These are phyloP conservation scores for Anthracocystis walkeri DNA, from an alignment of 1,284 basidiomycete species.

Conservation along the genomic window DNA sequence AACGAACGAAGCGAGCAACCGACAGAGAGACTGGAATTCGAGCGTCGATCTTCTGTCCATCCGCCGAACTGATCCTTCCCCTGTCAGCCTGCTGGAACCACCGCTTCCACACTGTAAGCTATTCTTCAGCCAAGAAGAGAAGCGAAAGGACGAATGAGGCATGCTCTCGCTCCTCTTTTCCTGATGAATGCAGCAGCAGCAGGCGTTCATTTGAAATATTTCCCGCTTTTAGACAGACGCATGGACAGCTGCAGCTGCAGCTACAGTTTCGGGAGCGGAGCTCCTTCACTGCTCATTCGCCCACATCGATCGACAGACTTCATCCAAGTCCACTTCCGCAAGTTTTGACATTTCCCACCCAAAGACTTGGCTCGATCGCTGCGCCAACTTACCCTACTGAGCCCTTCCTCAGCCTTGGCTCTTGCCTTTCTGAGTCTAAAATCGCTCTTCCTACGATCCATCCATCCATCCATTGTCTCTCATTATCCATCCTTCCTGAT, in stretches of 20 bases:
- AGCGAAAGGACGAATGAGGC: not conserved
- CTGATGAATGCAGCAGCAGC: not conserved
- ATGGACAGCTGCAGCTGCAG: not conserved
- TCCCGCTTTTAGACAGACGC: slow-evolving; percentile 2
- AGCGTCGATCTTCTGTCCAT: not conserved
- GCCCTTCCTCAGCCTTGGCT: not conserved
- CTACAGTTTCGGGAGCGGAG: not conserved
- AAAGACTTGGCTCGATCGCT: not conserved
- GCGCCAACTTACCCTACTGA: not conserved
- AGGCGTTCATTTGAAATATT: not conserved
- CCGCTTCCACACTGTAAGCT: not conserved
- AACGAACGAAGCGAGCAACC: slow-evolving; percentile 4
- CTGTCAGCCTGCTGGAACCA: not conserved
- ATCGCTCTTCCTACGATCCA: not conserved
- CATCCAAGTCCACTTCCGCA: not conserved
- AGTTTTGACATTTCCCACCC: not conserved
- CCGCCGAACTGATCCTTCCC: not conserved
- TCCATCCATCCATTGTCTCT: not conserved
- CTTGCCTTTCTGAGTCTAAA: not conserved
- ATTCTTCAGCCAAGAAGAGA: not conserved
- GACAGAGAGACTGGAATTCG: slow-evolving; percentile 16
- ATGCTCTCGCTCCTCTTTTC: no score
- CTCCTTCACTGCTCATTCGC: not conserved
- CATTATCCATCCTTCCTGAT: not conserved
- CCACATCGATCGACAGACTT: slow-evolving; percentile 2